Evolutionary conservation across 805 yeast genomes (phyloP), one percentile per base, ranked within the genome.

Genomic region (Ogataea ganodermae): DNA sequence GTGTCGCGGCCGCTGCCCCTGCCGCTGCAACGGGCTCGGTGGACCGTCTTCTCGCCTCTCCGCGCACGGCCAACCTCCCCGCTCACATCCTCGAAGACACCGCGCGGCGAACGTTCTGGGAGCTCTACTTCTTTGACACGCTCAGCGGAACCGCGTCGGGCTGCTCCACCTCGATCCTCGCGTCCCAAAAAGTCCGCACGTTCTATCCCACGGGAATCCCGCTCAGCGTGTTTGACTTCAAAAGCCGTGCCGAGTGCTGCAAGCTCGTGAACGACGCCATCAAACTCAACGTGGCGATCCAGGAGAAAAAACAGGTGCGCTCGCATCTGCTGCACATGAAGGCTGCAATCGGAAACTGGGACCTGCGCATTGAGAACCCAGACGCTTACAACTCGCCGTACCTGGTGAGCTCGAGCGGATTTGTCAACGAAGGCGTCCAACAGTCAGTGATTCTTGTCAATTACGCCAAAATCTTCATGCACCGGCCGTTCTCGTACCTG

Each of bases 141-240:
- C 64, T 76, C 30, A 74, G 76, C 49, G 82, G 81, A 1, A 76
- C 80, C 6, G 79, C 83, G 0, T 79, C 78, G 42, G 82, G 81
- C 9, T 66, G 63, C 41, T 61, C 78, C 1, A 58, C 68, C 12
- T 74, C 80, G 1, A 55, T 60, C 9, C 51, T 78, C 13, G 70
- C 77, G 1, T 58, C 67, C 2, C 44, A 65, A 1, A 61, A 66
- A 24, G 62, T 72, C 30, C 57, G 65, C n/a, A 67, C 72, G 3
- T 51, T 67, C 1, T 76, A 63, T 53, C 83, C 83, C 2, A 51
- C 57, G 0, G 46, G 50, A 0, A 73, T 77, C 3, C 43, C 71
- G 1, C 58, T 61, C 14, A 53, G 57, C 2, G 59, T 50, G 3
- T 78, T 76, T 56, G 81, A 78, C 55, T 78, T 71, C 51, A 73